These are phyloP conservation scores for Fusarium sp. DNA, from an alignment of 2,329 filamentous ascomycete genomes.

Conservation along the genomic window DNA sequence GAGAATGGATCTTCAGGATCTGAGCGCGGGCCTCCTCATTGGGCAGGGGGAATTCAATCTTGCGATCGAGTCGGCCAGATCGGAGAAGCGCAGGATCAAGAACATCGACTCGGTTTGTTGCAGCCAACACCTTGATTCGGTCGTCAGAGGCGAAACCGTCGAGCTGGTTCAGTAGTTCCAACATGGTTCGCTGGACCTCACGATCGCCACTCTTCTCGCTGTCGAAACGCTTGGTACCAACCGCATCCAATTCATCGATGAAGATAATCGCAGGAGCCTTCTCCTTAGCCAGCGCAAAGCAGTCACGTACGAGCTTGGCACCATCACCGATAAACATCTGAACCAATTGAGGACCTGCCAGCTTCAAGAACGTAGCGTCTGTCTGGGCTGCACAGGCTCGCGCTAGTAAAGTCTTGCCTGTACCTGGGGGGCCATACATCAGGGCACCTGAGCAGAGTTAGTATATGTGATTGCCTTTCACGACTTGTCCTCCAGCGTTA, in stretches of 20 bases:
- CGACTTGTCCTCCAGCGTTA: slow-evolving; percentile 67
- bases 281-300: slow-evolving; percentile 97
- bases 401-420: slow-evolving; percentile 90
- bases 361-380: slow-evolving; percentile 97
- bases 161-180: slow-evolving; percentile 97
- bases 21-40: slow-evolving; percentile 98
- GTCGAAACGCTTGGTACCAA: slow-evolving; percentile 99
- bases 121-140: slow-evolving; percentile 94
- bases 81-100: slow-evolving; percentile 91
- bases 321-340: slow-evolving; percentile 99
- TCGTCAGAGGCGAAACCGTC: slow-evolving; percentile 98
- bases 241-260: slow-evolving; percentile 97
- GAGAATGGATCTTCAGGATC: slow-evolving; percentile 95
- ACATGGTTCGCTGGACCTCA: slow-evolving; percentile 98
- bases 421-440: slow-evolving; percentile 96
- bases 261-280: slow-evolving; percentile 99
- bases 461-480: slow-evolving; percentile 64
- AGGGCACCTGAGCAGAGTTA: slow-evolving; percentile 91
- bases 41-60: slow-evolving; percentile 97
- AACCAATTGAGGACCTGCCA: slow-evolving; percentile 95
- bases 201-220: slow-evolving; percentile 97
- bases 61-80: slow-evolving; percentile 91
- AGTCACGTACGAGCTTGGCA: slow-evolving; percentile 96
- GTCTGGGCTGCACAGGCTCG: slow-evolving; percentile 97
- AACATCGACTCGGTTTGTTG: slow-evolving; percentile 94